Base-by-base conservation (phyloP, 768 basidiomycete genomes). In the Erythrobasidium yunnanense region DNA sequence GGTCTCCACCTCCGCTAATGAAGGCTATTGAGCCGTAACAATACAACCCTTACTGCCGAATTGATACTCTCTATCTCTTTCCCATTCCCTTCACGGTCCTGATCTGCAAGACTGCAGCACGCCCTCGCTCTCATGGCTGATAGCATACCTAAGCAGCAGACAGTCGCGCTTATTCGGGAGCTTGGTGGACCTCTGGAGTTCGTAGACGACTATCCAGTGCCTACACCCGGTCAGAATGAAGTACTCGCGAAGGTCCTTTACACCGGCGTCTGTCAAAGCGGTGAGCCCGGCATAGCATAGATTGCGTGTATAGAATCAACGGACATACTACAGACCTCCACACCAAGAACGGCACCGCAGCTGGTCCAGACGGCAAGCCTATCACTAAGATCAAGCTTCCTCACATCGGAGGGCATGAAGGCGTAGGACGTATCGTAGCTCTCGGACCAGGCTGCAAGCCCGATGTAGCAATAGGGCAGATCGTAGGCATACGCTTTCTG, bases 301-400 rank as follows among this genome's bases (percentile, higher is more conserved):
- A 52, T 23, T 13, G 11, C 7, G 20, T 8, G 50, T 23, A 8
- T 8, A 30, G 18, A 20, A 15, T 25, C 15, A 13, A 30, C 50
- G 29, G 11, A 11, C 8, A 8, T 11, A 8, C 50, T 11, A 11
- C 50, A 52, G 50, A 52, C 29, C 50, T 52, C 8, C 50, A 52
- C 27, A 52, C 50, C 13, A 52, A 52, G 50, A 22, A 30, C 29
- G 50, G 50, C 18, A 52, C 50, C 15, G 50, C 50, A 8, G 50
- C 50, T 8, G 50, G 50, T 11, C 8, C 50, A 11, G 50, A 52
- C 29, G 50, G 50, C 8, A 52, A 52, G 50, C 50, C 50, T 23
- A 52, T 52, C 50, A 52, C 50, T 8, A 52, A 52, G 50, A 52
- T 52, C 13, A 52, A 52, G 29, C 50, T 52, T 11, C 50, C 50